Percentiles rank a stretch among this genome's conserved stretches.
Conservation (phyloP, 2,329 filamentous ascomycete genomes). For the Pseudogymnoascus verrucosus region DNA sequence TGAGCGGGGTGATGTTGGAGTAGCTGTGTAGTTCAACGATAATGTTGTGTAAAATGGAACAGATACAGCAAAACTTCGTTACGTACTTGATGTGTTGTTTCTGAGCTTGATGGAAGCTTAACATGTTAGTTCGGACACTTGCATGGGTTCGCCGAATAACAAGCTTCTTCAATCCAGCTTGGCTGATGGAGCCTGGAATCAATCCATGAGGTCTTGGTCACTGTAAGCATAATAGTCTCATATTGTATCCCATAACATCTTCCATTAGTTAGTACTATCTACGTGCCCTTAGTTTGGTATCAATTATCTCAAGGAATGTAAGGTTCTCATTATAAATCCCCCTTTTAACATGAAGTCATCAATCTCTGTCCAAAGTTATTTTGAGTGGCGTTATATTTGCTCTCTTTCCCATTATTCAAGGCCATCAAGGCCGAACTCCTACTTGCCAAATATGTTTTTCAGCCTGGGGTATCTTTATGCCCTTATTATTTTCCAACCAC, state of each 20-base stretch:
- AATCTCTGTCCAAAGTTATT: background rate
- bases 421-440: constrained; percentile 1
- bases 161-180: background rate
- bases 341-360: background rate
- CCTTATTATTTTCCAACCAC: constrained; percentile 2
- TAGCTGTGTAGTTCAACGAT: background rate
- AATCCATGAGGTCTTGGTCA: background rate
- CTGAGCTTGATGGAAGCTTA: background rate
- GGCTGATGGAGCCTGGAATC: background rate
- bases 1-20: background rate
- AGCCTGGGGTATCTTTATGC: background rate
- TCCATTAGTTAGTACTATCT: background rate
- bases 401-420: background rate
- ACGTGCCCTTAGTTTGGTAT: background rate
- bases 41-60: background rate
- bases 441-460: background rate
- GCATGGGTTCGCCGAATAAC: background rate
- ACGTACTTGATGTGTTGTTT: background rate
- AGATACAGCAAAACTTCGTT: background rate
- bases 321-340: background rate
- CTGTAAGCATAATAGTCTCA: background rate
- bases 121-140: background rate
- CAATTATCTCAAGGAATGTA: background rate
- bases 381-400: constrained; percentile 7
- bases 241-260: background rate